A percentile compares a stretch with the other conserved stretches of the same genome.
Evolutionary conservation across 805 yeast genomes (phyloP).

Genomic region (Saccharomycopsis selenospora): DNA sequence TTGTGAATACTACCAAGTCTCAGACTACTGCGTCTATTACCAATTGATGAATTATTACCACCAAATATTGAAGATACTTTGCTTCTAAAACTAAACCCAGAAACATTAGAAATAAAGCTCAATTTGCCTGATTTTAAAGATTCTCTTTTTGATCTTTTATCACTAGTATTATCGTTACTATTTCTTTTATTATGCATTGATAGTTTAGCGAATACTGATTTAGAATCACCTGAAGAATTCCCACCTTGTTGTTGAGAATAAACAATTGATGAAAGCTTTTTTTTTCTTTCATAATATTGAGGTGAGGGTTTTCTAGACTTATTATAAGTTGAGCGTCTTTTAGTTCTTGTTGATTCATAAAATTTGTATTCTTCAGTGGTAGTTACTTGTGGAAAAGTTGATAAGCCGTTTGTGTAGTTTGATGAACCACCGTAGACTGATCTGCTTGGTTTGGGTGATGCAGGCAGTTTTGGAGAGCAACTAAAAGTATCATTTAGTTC

Average conservation of each 20-base stretch:
- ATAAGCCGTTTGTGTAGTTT: no score
- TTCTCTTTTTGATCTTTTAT: no score
- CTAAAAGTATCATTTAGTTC: no score
- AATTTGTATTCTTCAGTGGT: slow-evolving; percentile 3
- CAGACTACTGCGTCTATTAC: neutral
- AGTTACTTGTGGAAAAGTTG: neutral
- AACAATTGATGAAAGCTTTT: neutral
- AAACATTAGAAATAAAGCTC: slow-evolving; percentile 6
- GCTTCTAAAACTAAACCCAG: neutral
- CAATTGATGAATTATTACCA: neutral
- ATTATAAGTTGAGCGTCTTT: neutral
- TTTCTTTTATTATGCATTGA: no score
- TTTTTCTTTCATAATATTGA: neutral
- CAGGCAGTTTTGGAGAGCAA: neutral
- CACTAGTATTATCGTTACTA: no score
- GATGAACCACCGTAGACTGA: neutral
- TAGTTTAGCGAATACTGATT: neutral
- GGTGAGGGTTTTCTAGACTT: neutral
- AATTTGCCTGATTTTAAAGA: slow-evolving; percentile 9
- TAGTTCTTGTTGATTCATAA: neutral
- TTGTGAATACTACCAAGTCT: neutral
- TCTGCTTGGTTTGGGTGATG: neutral
- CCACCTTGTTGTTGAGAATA: neutral
- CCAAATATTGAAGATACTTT: slow-evolving; percentile 1
- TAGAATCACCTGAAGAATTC: neutral